Conservation (phyloP, 352 stramenopile species). For the Aphanomyces astaci region DNA sequence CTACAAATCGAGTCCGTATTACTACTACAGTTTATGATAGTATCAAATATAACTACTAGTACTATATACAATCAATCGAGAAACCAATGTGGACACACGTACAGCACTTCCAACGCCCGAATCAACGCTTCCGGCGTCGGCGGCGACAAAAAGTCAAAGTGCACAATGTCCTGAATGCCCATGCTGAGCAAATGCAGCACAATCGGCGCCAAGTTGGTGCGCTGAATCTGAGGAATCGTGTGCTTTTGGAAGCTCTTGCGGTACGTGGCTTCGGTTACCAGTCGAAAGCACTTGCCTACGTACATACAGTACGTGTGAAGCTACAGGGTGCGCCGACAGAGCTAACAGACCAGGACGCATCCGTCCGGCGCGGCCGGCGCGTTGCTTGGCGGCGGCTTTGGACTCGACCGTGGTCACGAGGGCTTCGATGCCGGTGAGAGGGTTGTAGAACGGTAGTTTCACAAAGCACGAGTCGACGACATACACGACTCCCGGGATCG, state of each 20-base stretch:
- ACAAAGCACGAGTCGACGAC: conserved; percentile 70
- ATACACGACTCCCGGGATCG: conserved; percentile 92
- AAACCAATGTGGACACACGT: too few relatives aligned
- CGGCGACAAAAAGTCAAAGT: conserved; percentile 78
- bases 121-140: conserved; percentile 63
- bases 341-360: conserved; percentile 30
- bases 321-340: not conserved
- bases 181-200: conserved; percentile 70
- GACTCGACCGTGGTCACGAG: conserved; percentile 92
- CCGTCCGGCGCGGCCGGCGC: conserved; percentile 90
- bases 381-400: conserved; percentile 94
- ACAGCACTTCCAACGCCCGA: conserved; percentile 59
- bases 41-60: too few relatives aligned
- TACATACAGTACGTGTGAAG: not conserved
- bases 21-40: too few relatives aligned
- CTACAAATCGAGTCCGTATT: too few relatives aligned
- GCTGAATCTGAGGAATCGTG: conserved; percentile 76
- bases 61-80: too few relatives aligned
- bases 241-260: conserved; percentile 38
- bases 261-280: conserved; percentile 61
- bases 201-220: conserved; percentile 63
- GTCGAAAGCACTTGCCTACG: conserved; percentile 61
- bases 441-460: conserved; percentile 81
- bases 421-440: conserved; percentile 68
- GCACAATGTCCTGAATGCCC: conserved; percentile 76